phyloP scores from a whole-genome alignment of 2,329 filamentous ascomycete genomes.

The Clonostachys chloroleuca region DNA sequence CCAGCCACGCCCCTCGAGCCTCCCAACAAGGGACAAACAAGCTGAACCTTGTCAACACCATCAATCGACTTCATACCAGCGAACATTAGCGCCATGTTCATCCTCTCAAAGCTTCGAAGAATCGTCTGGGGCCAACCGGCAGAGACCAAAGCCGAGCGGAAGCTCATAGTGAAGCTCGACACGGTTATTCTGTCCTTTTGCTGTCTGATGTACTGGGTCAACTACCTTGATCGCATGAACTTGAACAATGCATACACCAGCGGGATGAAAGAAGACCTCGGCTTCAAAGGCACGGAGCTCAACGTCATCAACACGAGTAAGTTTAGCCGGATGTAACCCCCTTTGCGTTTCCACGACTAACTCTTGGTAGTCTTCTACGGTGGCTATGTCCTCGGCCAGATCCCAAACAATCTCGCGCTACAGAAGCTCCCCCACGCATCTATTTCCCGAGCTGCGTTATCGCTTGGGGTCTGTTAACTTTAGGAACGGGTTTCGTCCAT shows the following conservation, averaged over 20 bases:
- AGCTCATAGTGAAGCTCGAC: constrained; percentile 3
- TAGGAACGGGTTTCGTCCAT: constrained; percentile 39
- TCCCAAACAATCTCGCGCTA: constrained; percentile 57
- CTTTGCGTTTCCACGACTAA: neutral
- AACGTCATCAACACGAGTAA: constrained; percentile 30
- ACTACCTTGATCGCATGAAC: constrained; percentile 11
- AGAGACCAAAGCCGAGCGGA: constrained; percentile 1
- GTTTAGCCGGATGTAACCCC: constrained; percentile 16
- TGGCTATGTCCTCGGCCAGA: constrained; percentile 47
- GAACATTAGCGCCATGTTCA: neutral
- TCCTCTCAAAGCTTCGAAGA: constrained; percentile 4
- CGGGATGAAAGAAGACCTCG: constrained; percentile 29
- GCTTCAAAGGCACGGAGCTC: constrained; percentile 27
- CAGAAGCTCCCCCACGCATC: constrained; percentile 57
- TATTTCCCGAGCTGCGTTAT: constrained; percentile 63
- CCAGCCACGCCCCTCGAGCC: no score
- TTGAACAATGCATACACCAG: constrained; percentile 29
- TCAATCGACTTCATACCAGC: no score
- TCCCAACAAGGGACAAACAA: no score
- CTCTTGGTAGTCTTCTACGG: neutral
- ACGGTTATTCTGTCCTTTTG: neutral
- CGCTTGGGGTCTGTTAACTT: constrained; percentile 59
- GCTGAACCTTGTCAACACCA: no score
- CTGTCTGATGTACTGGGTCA: constrained; percentile 1
- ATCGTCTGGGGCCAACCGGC: constrained; percentile 6